phyloP scores from a whole-genome alignment of 345 rosid species.

The Lepidium aucheri region DNA sequence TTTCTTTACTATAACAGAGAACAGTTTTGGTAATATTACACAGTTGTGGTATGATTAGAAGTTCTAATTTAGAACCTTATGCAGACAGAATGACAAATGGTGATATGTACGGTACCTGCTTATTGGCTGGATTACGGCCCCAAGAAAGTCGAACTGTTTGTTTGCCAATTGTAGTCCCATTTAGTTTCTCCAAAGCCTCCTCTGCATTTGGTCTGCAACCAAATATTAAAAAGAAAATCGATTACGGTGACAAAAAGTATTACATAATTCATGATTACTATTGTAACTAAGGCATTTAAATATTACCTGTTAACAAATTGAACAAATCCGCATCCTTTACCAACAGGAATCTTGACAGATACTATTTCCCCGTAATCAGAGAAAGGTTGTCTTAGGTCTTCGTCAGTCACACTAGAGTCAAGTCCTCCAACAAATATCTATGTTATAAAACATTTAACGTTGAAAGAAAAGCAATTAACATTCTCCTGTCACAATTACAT shows the following conservation, averaged over 20 bases:
- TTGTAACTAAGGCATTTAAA: background rate
- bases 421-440: slow-evolving; percentile 99
- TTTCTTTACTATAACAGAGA: background rate
- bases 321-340: slow-evolving; percentile 94
- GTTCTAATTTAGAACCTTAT: too few species aligned
- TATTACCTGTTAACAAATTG: slow-evolving; percentile 78
- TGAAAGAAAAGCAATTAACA: background rate
- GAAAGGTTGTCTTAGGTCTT: slow-evolving; percentile 80
- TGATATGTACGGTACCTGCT: slow-evolving; percentile 51
- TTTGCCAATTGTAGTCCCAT: slow-evolving; percentile 54
- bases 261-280: background rate
- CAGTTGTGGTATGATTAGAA: too few species aligned
- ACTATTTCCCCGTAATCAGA: slow-evolving; percentile 78
- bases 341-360: slow-evolving; percentile 81
- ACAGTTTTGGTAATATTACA: background rate
- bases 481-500: slow-evolving; percentile 15
- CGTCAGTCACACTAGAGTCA: slow-evolving; percentile 77
- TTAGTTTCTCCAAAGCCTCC: slow-evolving; percentile 80
- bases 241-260: background rate
- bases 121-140: slow-evolving; percentile 77
- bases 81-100: background rate
- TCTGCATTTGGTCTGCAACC: slow-evolving; percentile 63
- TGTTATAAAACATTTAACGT: slow-evolving; percentile 19
- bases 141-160: slow-evolving; percentile 78
- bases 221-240: background rate